Percentiles rank a stretch among this genome's conserved stretches.
Conservation (phyloP, 331 rosid genomes). For the Rhamnella rubrinervis region DNA sequence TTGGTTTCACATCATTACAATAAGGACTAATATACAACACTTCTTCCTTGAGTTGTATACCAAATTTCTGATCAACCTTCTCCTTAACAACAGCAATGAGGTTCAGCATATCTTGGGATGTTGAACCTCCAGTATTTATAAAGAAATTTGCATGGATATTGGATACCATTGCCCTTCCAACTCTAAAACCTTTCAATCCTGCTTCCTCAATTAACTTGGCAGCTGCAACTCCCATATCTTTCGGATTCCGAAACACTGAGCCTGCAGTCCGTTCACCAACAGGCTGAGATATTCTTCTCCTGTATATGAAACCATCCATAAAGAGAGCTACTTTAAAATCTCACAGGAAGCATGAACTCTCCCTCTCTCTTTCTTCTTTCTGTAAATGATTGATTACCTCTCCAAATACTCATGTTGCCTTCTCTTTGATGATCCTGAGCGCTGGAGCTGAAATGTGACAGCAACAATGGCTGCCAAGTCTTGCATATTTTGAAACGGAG, state of each 20-base stretch:
- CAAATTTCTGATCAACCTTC: conserved; percentile 29
- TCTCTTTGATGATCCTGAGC: conserved; percentile 17
- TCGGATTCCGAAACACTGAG: conserved; percentile 28
- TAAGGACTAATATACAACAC: conserved; percentile 7
- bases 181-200: conserved; percentile 27
- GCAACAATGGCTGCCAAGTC: conserved; percentile 34
- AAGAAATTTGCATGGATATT: conserved; percentile 27
- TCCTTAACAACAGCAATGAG: conserved; percentile 30
- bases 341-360: background rate
- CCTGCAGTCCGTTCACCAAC: conserved; percentile 26
- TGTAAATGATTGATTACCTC: conserved; percentile 17
- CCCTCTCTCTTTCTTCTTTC: background rate
- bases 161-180: conserved; percentile 34
- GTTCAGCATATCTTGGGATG: conserved; percentile 32
- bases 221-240: conserved; percentile 23
- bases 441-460: conserved; percentile 26
- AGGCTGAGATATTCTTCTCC: conserved; percentile 35
- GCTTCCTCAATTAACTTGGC: conserved; percentile 27
- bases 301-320: conserved; percentile 23
- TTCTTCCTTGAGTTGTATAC: conserved; percentile 26
- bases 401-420: conserved; percentile 21
- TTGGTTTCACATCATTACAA: background rate
- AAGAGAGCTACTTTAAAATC: conserved; percentile 1
- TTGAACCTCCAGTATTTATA: conserved; percentile 21
- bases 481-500: conserved; percentile 33